These are phyloP conservation scores for Hysterangium stoloniferum DNA, from an alignment of 768 basidiomycete genomes.

Conservation along the genomic window DNA sequence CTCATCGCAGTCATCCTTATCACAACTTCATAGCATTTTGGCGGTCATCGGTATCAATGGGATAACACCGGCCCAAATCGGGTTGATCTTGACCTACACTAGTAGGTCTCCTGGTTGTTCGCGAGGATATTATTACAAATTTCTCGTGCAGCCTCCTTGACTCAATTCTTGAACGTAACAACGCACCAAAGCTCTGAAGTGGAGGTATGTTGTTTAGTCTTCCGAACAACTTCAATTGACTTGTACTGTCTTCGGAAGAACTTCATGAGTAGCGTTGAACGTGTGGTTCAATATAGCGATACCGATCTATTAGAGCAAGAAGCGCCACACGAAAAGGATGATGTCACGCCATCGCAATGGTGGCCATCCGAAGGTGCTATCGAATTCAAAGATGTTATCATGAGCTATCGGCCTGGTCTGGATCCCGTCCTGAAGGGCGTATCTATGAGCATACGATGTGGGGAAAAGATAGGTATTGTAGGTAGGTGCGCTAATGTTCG, in stretches of 20 bases:
- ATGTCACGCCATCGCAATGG: conserved; percentile 41
- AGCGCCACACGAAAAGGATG: conserved; percentile 52
- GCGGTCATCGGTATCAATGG: conserved; percentile 46
- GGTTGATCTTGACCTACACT: conserved; percentile 62
- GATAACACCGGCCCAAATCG: conserved; percentile 61
- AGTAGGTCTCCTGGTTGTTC: conserved; percentile 27
- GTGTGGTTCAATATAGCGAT: conserved; percentile 50
- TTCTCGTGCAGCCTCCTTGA: conserved; percentile 34
- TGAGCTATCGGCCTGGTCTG: conserved; percentile 64
- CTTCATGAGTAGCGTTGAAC: conserved; percentile 60
- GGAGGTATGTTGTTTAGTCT: conserved; percentile 32
- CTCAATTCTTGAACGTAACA: conserved; percentile 45
- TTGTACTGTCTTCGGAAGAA: conserved; percentile 31
- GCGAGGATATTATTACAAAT: not conserved
- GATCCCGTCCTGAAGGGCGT: conserved; percentile 65
- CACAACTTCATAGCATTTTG: not conserved
- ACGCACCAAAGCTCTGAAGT: conserved; percentile 59
- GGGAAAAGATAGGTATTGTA: conserved; percentile 76
- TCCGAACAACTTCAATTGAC: not conserved
- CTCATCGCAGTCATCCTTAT: not conserved
- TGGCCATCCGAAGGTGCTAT: conserved; percentile 64
- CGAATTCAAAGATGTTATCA: conserved; percentile 49
- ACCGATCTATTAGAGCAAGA: conserved; percentile 49
- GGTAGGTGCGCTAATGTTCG: conserved; percentile 33
- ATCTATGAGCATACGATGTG: conserved; percentile 47